Base-by-base conservation (phyloP, 1,284 basidiomycete species). In the Phellopilus nigrolimitatus region DNA sequence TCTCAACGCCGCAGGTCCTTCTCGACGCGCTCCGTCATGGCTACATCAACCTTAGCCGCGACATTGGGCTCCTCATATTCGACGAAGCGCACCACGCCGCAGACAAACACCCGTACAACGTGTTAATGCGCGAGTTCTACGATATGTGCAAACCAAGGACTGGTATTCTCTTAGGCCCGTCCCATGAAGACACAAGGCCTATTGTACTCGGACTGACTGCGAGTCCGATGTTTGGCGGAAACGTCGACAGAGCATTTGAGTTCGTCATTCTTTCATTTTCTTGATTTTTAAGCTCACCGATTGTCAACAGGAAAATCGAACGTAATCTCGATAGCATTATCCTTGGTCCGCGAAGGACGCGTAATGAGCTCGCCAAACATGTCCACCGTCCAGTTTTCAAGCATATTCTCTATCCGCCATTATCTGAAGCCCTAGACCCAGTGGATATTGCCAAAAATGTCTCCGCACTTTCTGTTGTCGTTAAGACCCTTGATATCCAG, bases 81-180 rank as follows among this genome's bases (percentile, higher is more conserved):
- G 88, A 91, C 57, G 88, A 91, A 62, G 85, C 85, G 0, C 88
- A 91, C 59, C 88, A 91, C 59, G 81, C 84, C 1, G 74, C 75
- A 2, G 79, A 81, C 41, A 80, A 82, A 28, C 81, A 91, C 60
- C 80, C 88, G 0, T 89, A 88, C 65, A 88, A 85, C 59, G 69
- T 73, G 56, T 84, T 90, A 54, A 89, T 91, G 86, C 68, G 70
- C 41, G 75, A 82, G 53, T 88, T 87, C 57, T 91, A 89, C 60
- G 76, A 78, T 57, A 53, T 43, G 0, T 69, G 81, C 24, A 74
- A 77, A 2, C 58, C 62, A 7, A 71, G 72, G 42, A 51, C 48
- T 4, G 49, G 57, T 47, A 33, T 41, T 24, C 49, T 58, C n/a
- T 55, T 49, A 33, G 63, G 49, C 41, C 41, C 33, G 3, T 57